Evolutionary conservation across 2,329 filamentous ascomycete genomes (phyloP).

Genomic region (Penicillium sp.): DNA sequence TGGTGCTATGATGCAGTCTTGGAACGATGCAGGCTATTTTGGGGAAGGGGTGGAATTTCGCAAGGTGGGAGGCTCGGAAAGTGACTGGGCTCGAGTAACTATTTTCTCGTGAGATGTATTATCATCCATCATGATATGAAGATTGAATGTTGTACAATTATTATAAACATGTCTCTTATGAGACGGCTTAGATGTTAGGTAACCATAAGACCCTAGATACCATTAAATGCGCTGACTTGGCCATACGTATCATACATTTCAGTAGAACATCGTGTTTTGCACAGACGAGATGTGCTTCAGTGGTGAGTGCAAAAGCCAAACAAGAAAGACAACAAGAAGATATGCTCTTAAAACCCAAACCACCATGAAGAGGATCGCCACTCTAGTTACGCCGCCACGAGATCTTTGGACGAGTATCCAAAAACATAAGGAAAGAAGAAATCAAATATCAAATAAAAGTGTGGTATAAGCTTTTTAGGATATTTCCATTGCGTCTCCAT

Average conservation of each 20-base stretch:
- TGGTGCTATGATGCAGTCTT: conserved; percentile 77
- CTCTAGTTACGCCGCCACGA: conserved; percentile 14
- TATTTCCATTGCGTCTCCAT: conserved; percentile 67
- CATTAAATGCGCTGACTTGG: conserved; percentile 11
- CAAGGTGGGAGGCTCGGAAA: conserved; percentile 49
- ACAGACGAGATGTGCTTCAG: neutral
- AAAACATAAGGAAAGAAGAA: neutral
- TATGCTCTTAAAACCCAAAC: conserved; percentile 9
- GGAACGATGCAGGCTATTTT: conserved; percentile 91
- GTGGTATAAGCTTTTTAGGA: conserved; percentile 23
- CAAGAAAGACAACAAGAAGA: conserved; percentile 1
- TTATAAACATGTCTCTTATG: neutral
- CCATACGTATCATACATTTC: conserved; percentile 15
- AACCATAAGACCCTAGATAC: conserved; percentile 6
- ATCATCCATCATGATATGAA: neutral
- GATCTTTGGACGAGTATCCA: neutral
- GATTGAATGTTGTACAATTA: conserved; percentile 13
- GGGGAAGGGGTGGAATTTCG: conserved; percentile 78
- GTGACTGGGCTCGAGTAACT: conserved; percentile 51
- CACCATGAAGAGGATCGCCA: conserved; percentile 8
- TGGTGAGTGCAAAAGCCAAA: neutral
- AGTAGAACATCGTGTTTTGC: neutral
- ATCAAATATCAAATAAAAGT: neutral
- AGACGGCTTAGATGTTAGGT: conserved; percentile 9
- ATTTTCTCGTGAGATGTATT: conserved; percentile 45